Conservation (phyloP, 495 filamentous ascomycete genomes). For the Neurospora pannonica region DNA sequence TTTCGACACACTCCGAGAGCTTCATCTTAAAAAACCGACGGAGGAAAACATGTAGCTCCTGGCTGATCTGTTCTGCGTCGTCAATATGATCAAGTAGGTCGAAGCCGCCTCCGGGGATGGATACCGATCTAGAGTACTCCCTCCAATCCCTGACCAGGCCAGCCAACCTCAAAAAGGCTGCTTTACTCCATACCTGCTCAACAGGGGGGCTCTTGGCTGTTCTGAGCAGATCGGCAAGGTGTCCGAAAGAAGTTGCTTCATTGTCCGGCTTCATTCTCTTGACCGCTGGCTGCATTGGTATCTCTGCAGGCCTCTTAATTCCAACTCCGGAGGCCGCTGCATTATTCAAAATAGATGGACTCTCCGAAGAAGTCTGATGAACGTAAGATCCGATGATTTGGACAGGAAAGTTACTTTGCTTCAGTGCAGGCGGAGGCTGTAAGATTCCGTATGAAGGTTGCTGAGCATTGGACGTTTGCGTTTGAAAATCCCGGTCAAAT, state of each 20-base stretch:
- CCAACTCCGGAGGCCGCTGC: background rate
- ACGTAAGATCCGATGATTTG: background rate
- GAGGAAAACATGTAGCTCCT: constrained; percentile 17
- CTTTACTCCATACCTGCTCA: constrained; percentile 5
- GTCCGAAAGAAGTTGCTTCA: background rate
- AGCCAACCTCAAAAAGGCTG: constrained; percentile 18
- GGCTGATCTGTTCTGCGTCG: constrained; percentile 1
- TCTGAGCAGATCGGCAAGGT: constrained; percentile 8
- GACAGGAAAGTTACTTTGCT: background rate
- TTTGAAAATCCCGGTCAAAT: background rate
- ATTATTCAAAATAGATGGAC: background rate
- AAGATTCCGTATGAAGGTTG: background rate
- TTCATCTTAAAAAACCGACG: constrained; percentile 18
- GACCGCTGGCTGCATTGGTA: background rate
- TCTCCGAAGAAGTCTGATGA: background rate
- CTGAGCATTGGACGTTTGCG: background rate
- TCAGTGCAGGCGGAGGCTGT: background rate
- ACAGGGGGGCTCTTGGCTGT: background rate
- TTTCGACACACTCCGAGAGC: constrained; percentile 4
- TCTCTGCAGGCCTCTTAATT: background rate
- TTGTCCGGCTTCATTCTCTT: background rate
- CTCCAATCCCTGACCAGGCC: constrained; percentile 18
- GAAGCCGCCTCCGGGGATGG: constrained; percentile 1
- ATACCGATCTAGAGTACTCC: background rate
- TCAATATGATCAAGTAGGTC: constrained; percentile 11